Conservation (phyloP, 805 yeast species). For the Ogataea salicorniae region DNA sequence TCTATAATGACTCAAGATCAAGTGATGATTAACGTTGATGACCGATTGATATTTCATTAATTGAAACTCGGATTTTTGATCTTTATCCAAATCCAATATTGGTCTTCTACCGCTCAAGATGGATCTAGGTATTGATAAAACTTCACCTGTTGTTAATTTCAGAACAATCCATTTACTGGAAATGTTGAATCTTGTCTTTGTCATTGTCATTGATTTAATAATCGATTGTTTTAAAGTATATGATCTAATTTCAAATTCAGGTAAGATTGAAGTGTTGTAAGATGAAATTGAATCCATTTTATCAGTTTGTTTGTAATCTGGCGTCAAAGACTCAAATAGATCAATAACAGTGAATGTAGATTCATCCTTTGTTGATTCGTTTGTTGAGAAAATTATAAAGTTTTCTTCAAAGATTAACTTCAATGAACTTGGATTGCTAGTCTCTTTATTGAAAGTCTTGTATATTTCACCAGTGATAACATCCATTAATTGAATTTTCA, state of each 20-base stretch:
- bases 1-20: slow-evolving; percentile 48
- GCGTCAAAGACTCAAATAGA: slow-evolving; percentile 60
- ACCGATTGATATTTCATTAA: slow-evolving; percentile 62
- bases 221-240: slow-evolving; percentile 54
- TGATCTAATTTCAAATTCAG: slow-evolving; percentile 48
- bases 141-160: slow-evolving; percentile 53
- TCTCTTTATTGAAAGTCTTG: slow-evolving; percentile 34
- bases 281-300: slow-evolving; percentile 11
- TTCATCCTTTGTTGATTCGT: slow-evolving; percentile 40
- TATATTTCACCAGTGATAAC: slow-evolving; percentile 60
- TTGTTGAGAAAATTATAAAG: slow-evolving; percentile 71
- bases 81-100: slow-evolving; percentile 46
- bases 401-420: slow-evolving; percentile 69
- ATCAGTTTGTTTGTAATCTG: slow-evolving; percentile 39
- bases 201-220: slow-evolving; percentile 46
- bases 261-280: slow-evolving; percentile 28
- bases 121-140: slow-evolving; percentile 66
- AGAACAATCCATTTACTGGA: slow-evolving; percentile 61
- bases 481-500: slow-evolving; percentile 58
- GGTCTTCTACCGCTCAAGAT: slow-evolving; percentile 62
- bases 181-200: slow-evolving; percentile 61
- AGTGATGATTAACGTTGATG: slow-evolving; percentile 43
- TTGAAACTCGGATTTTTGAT: slow-evolving; percentile 55
- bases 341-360: slow-evolving; percentile 68
- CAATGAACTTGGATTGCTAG: slow-evolving; percentile 30